Evolutionary conservation across 805 yeast genomes (phyloP).

Genomic region (Nakazawaea siamensis): DNA sequence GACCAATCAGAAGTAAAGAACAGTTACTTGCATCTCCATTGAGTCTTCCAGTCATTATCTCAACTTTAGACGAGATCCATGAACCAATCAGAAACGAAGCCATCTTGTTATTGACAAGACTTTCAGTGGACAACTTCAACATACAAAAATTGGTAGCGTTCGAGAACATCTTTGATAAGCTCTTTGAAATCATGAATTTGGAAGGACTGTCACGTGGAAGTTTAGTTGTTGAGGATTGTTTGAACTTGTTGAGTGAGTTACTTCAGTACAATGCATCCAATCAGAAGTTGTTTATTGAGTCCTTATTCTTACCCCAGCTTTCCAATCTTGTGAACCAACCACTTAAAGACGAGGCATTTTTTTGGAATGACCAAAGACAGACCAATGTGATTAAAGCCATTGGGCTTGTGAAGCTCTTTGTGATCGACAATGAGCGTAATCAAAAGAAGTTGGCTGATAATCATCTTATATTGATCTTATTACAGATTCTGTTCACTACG

Average conservation of each 20-base stretch:
- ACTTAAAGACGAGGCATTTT: constrained; percentile 30
- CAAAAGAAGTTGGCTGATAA: constrained; percentile 55
- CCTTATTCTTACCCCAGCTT: constrained; percentile 65
- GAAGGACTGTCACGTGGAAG: constrained; percentile 91
- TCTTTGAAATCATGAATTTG: constrained; percentile 70
- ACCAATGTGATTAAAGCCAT: constrained; percentile 59
- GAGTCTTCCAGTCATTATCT: constrained; percentile 70
- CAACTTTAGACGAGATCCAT: constrained; percentile 49
- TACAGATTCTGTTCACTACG: constrained; percentile 64
- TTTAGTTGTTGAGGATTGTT: constrained; percentile 83
- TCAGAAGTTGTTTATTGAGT: constrained; percentile 81
- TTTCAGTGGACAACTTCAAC: constrained; percentile 74
- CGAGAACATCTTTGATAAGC: constrained; percentile 80
- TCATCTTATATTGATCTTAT: constrained; percentile 55
- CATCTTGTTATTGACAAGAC: constrained; percentile 71
- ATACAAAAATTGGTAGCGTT: constrained; percentile 91
- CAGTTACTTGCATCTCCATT: constrained; percentile 65
- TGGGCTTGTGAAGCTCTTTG: constrained; percentile 67
- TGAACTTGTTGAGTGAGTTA: constrained; percentile 64
- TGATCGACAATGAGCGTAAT: constrained; percentile 60
- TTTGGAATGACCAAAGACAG: constrained; percentile 73
- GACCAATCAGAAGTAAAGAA: constrained; percentile 69
- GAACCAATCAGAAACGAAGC: constrained; percentile 91
- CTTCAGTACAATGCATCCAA: constrained; percentile 80
- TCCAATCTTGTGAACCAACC: constrained; percentile 60